Conservation (phyloP, 441 rosid species). For the Adansonia rubrostipa region DNA sequence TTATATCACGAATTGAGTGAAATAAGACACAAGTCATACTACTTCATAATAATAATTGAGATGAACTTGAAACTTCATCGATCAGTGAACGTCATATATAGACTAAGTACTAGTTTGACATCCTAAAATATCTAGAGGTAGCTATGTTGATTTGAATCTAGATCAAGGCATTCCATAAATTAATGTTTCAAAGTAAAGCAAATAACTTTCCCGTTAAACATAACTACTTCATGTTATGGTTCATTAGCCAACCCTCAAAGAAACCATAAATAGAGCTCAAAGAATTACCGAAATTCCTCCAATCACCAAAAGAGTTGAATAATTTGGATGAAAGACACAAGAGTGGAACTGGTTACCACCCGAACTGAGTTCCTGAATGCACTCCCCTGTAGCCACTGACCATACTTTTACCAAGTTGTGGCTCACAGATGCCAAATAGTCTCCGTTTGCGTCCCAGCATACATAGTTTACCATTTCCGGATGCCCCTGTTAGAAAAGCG, state of each 20-base stretch:
- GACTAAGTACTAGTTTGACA: not conserved
- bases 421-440: slow-evolving; percentile 66
- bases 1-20: not conserved
- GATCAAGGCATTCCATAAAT: not conserved
- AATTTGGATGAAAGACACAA: slow-evolving; percentile 70
- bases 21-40: too few species aligned
- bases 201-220: not conserved
- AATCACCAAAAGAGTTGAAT: slow-evolving; percentile 57
- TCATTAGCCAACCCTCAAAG: not conserved
- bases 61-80: not conserved
- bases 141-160: not conserved
- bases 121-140: slow-evolving; percentile 2
- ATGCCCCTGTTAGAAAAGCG: slow-evolving; percentile 50
- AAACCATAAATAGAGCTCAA: not conserved
- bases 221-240: not conserved
- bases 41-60: not conserved
- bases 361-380: slow-evolving; percentile 59
- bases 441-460: slow-evolving; percentile 73
- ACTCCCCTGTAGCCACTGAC: slow-evolving; percentile 58
- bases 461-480: slow-evolving; percentile 57
- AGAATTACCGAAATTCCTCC: slow-evolving; percentile 60
- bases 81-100: not conserved
- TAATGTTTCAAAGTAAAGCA: not conserved
- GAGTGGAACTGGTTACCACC: slow-evolving; percentile 62
- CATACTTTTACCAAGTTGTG: slow-evolving; percentile 64